Percentiles rank a stretch among this genome's conserved stretches.
These are phyloP conservation scores for Hygrocybe coccinea DNA, from an alignment of 768 basidiomycete genomes.

Conservation along the genomic window DNA sequence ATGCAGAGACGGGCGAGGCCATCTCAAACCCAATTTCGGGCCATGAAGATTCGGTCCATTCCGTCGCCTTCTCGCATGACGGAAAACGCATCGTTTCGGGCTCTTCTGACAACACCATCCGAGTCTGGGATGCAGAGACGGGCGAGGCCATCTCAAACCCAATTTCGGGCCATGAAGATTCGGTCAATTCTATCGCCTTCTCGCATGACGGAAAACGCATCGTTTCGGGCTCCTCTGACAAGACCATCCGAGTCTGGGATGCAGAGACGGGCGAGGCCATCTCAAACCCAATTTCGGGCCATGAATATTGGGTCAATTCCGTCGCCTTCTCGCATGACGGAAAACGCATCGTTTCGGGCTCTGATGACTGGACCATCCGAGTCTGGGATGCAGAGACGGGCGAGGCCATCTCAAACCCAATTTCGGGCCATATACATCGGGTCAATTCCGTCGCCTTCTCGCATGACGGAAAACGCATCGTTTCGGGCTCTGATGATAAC, in stretches of 20 bases:
- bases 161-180: background rate
- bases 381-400: background rate
- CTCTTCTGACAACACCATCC: background rate
- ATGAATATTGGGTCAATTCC: background rate
- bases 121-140: background rate
- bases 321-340: background rate
- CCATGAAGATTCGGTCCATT: background rate
- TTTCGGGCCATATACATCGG: background rate
- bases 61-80: conserved; percentile 3
- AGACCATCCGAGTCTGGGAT: background rate
- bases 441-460: background rate
- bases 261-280: background rate
- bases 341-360: background rate
- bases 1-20: background rate
- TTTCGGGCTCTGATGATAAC: background rate
- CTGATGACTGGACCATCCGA: background rate
- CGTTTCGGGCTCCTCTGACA: background rate
- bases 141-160: background rate
- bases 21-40: background rate
- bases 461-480: background rate
- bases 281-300: background rate
- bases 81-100: background rate
- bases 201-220: background rate
- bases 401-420: background rate
- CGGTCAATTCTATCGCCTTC: background rate